These are phyloP conservation scores for Viridothelium virens DNA, from an alignment of 495 filamentous ascomycete species.

Conservation along the genomic window DNA sequence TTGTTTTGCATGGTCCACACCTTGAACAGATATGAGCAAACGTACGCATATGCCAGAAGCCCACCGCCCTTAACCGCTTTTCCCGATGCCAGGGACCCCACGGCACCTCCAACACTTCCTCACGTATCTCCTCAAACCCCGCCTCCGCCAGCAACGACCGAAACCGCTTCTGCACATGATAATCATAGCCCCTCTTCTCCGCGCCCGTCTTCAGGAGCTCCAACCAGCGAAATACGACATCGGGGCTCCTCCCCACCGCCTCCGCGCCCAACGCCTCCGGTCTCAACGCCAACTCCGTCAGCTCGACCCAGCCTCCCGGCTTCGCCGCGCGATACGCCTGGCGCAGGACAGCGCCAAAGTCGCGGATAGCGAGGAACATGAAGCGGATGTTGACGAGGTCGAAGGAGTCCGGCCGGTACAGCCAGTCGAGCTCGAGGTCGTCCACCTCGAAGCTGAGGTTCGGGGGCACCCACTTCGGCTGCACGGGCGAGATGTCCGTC, in stretches of 20 bases:
- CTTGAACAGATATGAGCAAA: not conserved
- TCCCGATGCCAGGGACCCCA: conserved; percentile 13
- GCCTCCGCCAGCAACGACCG: not conserved
- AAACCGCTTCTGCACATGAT: not conserved
- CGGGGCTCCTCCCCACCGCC: not conserved
- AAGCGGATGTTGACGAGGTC: conserved; percentile 52
- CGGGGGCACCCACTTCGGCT: conserved; percentile 37
- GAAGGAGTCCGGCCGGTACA: conserved; percentile 45
- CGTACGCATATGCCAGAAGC: conserved; percentile 13
- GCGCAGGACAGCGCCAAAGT: conserved; percentile 6
- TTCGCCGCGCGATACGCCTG: conserved; percentile 8
- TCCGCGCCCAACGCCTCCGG: not conserved
- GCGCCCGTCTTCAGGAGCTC: not conserved
- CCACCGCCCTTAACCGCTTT: conserved; percentile 11
- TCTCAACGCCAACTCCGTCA: conserved; percentile 9
- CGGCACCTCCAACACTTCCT: conserved; percentile 5
- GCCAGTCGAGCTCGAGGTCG: conserved; percentile 47
- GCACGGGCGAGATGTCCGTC: conserved; percentile 33
- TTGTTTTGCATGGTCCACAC: not conserved
- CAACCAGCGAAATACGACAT: conserved; percentile 9
- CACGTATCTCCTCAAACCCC: conserved; percentile 9
- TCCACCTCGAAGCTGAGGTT: conserved; percentile 52
- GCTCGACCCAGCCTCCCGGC: conserved; percentile 12
- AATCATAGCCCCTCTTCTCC: conserved; percentile 11
- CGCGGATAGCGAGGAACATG: conserved; percentile 11